Percentiles rank a stretch among this genome's conserved stretches.
These are phyloP conservation scores for Trichosporon asahii DNA, from an alignment of 1,284 basidiomycete species.

Conservation along the genomic window DNA sequence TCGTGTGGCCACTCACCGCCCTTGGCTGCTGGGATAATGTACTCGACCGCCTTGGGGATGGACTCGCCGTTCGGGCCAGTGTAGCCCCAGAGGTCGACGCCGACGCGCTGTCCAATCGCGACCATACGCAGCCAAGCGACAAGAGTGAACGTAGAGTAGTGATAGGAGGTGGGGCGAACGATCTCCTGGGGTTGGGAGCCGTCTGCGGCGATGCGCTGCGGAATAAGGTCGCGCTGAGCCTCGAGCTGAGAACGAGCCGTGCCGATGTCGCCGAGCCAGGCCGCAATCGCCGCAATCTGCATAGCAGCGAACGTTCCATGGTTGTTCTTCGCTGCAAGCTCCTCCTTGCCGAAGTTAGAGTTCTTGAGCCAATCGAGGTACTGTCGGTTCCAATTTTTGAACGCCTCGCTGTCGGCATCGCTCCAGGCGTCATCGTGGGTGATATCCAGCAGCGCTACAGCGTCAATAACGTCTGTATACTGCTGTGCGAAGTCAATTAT, in stretches of 20 bases:
- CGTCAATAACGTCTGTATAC: slow-evolving; percentile 18
- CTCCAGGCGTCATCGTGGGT: slow-evolving; percentile 8
- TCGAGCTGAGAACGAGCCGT: background rate
- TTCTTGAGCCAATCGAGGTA: slow-evolving; percentile 18
- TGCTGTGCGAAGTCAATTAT: slow-evolving; percentile 24
- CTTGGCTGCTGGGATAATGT: slow-evolving; percentile 4
- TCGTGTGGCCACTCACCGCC: slow-evolving; percentile 14
- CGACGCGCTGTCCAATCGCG: slow-evolving; percentile 14
- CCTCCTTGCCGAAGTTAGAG: slow-evolving; percentile 14
- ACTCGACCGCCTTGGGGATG: slow-evolving; percentile 14
- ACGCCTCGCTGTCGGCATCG: slow-evolving; percentile 6
- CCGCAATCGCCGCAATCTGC: slow-evolving; percentile 16
- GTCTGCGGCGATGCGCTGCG: slow-evolving; percentile 2
- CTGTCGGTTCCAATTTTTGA: slow-evolving; percentile 16
- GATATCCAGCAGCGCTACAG: slow-evolving; percentile 12
- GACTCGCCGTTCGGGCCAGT: slow-evolving; percentile 14
- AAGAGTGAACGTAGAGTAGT: slow-evolving; percentile 17
- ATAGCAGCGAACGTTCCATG: slow-evolving; percentile 18
- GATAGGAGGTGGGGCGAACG: slow-evolving; percentile 11
- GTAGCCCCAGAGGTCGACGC: slow-evolving; percentile 23
- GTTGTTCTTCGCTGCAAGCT: slow-evolving; percentile 19
- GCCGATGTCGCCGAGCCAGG: slow-evolving; percentile 12
- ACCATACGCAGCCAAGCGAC: slow-evolving; percentile 19
- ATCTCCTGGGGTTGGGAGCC: slow-evolving; percentile 18
- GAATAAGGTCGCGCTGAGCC: slow-evolving; percentile 4